Conservation (phyloP, 805 yeast species). For the Saccharomycopsis sp. region DNA sequence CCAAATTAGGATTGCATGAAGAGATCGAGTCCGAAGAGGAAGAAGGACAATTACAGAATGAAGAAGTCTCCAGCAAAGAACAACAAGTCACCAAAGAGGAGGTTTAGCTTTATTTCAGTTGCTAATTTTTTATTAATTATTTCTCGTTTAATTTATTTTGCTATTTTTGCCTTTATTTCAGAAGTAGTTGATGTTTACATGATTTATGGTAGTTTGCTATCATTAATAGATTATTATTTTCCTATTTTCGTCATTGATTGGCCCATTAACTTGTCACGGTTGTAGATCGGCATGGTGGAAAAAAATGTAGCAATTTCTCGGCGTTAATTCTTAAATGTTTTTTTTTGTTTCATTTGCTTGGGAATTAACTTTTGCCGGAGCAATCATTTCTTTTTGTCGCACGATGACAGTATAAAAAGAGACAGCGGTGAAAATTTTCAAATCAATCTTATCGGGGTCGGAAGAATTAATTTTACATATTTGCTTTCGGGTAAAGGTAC, state of each 20-base stretch:
- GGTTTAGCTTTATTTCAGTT: neutral
- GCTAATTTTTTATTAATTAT: neutral
- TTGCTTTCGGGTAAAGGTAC: too few species aligned
- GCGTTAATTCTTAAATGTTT: neutral
- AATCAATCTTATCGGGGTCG: too few species aligned
- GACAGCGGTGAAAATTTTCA: neutral
- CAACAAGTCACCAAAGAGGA: neutral
- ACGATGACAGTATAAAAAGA: neutral
- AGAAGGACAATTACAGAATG: neutral
- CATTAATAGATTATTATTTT: too few species aligned
- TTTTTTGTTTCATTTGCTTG: neutral
- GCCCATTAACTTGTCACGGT: neutral
- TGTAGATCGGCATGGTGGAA: neutral
- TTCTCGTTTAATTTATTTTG: neutral
- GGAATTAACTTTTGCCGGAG: neutral
- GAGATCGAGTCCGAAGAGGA: neutral
- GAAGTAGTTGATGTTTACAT: neutral
- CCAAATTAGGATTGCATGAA: slow-evolving; percentile 42
- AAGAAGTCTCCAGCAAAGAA: neutral
- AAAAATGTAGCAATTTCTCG: neutral
- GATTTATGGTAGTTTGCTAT: neutral
- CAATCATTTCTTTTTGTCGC: neutral
- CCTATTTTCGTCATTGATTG: too few species aligned
- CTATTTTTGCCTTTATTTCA: neutral
- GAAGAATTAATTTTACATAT: too few species aligned